These are phyloP conservation scores for Colletotrichum gloeosporioides DNA, from an alignment of 2,329 filamentous ascomycete species.

Conservation along the genomic window DNA sequence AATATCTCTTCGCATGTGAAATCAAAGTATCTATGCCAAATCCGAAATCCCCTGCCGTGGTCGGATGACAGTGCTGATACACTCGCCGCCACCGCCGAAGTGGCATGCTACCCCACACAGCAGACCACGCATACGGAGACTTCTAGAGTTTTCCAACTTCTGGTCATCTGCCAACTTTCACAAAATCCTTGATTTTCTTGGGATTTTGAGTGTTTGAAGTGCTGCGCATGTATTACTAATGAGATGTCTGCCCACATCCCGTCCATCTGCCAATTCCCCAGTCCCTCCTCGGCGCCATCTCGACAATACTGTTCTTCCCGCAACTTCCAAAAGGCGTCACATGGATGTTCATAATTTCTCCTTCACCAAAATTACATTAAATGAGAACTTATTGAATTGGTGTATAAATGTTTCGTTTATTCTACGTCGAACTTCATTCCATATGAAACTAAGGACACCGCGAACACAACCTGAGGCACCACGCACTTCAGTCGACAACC, in stretches of 20 bases:
- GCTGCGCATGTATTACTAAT: neutral
- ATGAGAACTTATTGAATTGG: neutral
- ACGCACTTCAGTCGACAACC: neutral
- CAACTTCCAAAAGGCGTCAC: neutral
- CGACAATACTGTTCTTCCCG: neutral
- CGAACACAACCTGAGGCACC: neutral
- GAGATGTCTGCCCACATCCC: neutral
- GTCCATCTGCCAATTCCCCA: neutral
- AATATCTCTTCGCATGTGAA: neutral
- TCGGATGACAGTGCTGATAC: neutral
- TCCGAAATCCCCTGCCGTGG: neutral
- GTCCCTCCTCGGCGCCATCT: neutral
- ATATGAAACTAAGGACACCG: neutral
- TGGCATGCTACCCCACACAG: neutral
- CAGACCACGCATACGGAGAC: neutral
- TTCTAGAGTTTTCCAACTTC: neutral
- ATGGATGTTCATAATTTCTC: neutral
- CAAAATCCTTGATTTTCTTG: neutral
- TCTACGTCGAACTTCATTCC: neutral
- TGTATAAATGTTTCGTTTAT: neutral
- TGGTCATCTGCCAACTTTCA: neutral
- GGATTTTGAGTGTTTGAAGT: neutral
- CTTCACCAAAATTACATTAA: neutral
- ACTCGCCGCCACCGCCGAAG: neutral
- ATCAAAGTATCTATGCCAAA: neutral